Percentiles rank a stretch among this genome's conserved stretches.
phyloP scores from a whole-genome alignment of 2,329 filamentous ascomycete species.

The Fusarium newnesense region DNA sequence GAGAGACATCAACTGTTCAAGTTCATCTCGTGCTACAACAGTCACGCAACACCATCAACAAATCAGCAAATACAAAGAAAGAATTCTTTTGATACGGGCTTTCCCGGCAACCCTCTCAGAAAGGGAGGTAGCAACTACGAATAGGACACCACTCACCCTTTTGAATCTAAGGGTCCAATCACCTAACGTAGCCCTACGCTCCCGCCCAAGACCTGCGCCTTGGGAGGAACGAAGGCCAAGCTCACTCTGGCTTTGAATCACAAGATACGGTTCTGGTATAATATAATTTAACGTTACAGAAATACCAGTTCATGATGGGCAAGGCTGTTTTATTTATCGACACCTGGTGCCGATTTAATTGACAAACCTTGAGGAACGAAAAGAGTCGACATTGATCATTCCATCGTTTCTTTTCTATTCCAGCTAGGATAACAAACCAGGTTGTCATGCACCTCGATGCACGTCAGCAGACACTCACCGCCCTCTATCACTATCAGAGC shows the following conservation, averaged over 20 bases:
- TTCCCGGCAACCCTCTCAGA: constrained; percentile 20
- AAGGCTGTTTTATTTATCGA: not conserved
- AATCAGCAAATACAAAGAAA: not conserved
- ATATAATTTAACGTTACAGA: not conserved
- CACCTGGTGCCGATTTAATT: not conserved
- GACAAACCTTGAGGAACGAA: not conserved
- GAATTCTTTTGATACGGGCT: not conserved
- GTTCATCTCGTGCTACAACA: not conserved
- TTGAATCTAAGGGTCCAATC: constrained; percentile 29
- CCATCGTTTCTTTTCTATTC: not conserved
- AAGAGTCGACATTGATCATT: not conserved
- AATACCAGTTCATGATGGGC: not conserved
- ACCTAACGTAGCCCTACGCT: constrained; percentile 9
- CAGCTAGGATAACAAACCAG: not conserved
- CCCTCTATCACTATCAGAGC: constrained; percentile 17
- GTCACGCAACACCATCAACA: constrained; percentile 21
- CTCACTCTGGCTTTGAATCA: not conserved
- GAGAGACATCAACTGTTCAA: not conserved
- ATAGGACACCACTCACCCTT: not conserved
- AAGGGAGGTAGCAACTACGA: not conserved
- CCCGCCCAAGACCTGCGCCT: not conserved
- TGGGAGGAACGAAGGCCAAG: not conserved
- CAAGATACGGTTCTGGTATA: not conserved
- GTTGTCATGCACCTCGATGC: constrained; percentile 21
- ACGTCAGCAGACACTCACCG: constrained; percentile 37